phyloP scores from a whole-genome alignment of 768 basidiomycete species.

The Hygrophoropsis aurantiaca region DNA sequence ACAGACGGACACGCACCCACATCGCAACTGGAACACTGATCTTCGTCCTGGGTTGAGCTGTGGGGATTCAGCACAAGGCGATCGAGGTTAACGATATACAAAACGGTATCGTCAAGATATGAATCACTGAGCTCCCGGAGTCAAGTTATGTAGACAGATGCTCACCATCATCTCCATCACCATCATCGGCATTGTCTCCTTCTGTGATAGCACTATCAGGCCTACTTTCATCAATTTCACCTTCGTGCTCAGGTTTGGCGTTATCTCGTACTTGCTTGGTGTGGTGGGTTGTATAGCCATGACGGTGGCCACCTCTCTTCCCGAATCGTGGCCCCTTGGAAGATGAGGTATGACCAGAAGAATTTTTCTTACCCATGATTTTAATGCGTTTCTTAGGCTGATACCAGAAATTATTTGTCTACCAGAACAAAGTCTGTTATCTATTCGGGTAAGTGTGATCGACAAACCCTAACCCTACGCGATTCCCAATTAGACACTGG shows the following conservation, averaged over 20 bases:
- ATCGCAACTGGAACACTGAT: slow-evolving; percentile 85
- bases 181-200: slow-evolving; percentile 38
- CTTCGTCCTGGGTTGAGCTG: slow-evolving; percentile 8
- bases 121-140: no score
- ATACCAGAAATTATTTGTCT: no score
- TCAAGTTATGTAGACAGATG: slow-evolving; percentile 6
- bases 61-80: not conserved
- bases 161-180: slow-evolving; percentile 29
- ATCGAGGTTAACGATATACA: no score
- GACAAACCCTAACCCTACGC: no score
- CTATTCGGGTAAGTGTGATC: no score
- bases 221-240: slow-evolving; percentile 34
- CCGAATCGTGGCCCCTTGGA: not conserved
- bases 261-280: not conserved
- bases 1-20: slow-evolving; percentile 69
- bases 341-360: not conserved
- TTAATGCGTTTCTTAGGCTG: no score
- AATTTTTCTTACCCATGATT: slow-evolving; percentile 8
- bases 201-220: slow-evolving; percentile 63
- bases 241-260: not conserved
- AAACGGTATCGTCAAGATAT: no score
- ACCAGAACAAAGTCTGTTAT: no score
- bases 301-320: slow-evolving; percentile 2
- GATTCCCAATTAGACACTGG: no score
- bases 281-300: not conserved